Percentiles rank a stretch among this genome's conserved stretches.
Evolutionary conservation across 495 filamentous ascomycete species (phyloP).

Genomic region (Penicillium cataractarum): DNA sequence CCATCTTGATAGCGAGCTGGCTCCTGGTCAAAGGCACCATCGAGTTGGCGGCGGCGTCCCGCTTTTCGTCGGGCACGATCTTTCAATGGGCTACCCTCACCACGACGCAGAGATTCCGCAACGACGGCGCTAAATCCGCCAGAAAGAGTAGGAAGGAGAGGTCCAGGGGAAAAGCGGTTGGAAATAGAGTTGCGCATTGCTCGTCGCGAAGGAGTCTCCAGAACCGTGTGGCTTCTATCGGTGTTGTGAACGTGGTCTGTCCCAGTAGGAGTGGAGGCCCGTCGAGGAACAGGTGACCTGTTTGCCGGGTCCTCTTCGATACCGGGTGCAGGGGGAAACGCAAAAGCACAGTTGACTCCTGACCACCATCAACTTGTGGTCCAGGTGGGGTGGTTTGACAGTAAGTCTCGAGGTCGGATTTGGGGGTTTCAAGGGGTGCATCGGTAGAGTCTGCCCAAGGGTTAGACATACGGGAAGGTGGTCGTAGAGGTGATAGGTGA

Average conservation of each 20-base stretch:
- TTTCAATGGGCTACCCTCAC: slow-evolving; percentile 46
- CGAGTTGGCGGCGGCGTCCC: slow-evolving; percentile 34
- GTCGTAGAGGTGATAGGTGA: slow-evolving; percentile 35
- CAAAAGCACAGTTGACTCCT: slow-evolving; percentile 44
- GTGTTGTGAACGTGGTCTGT: slow-evolving; percentile 19
- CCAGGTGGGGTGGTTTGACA: slow-evolving; percentile 36
- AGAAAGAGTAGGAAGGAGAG: slow-evolving; percentile 50
- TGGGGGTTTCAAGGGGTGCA: slow-evolving; percentile 15
- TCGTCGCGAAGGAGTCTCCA: slow-evolving; percentile 41
- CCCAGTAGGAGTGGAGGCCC: slow-evolving; percentile 24
- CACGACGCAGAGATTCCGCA: slow-evolving; percentile 62
- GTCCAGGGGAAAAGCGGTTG: slow-evolving; percentile 45
- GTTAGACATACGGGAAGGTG: slow-evolving; percentile 44
- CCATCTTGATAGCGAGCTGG: slow-evolving; percentile 24
- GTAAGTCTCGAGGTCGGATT: slow-evolving; percentile 33
- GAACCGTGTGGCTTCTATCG: slow-evolving; percentile 27
- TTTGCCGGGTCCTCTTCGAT: slow-evolving; percentile 27
- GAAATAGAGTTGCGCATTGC: slow-evolving; percentile 43
- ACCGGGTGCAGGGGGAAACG: slow-evolving; percentile 44
- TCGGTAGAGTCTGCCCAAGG: slow-evolving; percentile 43
- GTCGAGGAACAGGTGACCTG: slow-evolving; percentile 15
- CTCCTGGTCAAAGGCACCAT: slow-evolving; percentile 33
- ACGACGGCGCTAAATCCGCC: slow-evolving; percentile 61
- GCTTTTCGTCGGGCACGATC: slow-evolving; percentile 32
- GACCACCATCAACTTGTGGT: slow-evolving; percentile 15